Base-by-base conservation (phyloP, 208 protist species). In the Trypanosoma scelopori region DNA sequence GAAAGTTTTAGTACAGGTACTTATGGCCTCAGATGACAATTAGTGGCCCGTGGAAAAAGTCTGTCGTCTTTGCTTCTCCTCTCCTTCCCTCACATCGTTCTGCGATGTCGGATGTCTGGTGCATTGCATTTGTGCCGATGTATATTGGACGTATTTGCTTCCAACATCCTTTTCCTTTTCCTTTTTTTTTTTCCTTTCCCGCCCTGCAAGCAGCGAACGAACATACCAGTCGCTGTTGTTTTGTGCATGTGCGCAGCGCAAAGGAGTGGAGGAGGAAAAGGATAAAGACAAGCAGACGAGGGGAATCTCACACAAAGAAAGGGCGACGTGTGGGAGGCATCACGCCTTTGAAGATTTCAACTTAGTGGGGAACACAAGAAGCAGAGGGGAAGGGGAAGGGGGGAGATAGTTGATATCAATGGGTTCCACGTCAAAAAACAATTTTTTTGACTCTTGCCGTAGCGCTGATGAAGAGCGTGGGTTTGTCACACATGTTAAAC, bases 11-110 rank as follows among this genome's bases (percentile, higher is more conserved):
- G 78, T 84, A 49, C 85, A 92, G 57, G 55, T 91, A n/a, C 65
- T 88, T 39, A 90, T 92, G 78, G 86, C 85, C 9, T 78, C 85
- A 3, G 82, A 89, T 22, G 84, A 92, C 65, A 41, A 51, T 30
- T 57, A 71, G 23, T 25, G 9, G 27, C 27, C 46, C 16, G 30
- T 39, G 32, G 50, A 47, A 32, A 27, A 50, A 5, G 28, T 25
- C 18, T 51, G 15, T 25, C n/a, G 1, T 12, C 27, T 13, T 58
- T 58, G 35, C n/a, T 28, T 28, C 30, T 23, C 13, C 46, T 65
- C 47, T 28, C 42, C 35, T 47, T 57, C 37, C 48, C 47, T 30
- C 20, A 37, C 6, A 6, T 68, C 39, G 27, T 39, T 43, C 50
- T 49, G 3, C 7, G 32, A 11, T 3, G 5, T 9, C 56, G 1